A percentile compares a stretch with the other conserved stretches of the same genome.
Evolutionary conservation across 139 green algal genomes (phyloP).

Genomic region (Chlorella sp.): DNA sequence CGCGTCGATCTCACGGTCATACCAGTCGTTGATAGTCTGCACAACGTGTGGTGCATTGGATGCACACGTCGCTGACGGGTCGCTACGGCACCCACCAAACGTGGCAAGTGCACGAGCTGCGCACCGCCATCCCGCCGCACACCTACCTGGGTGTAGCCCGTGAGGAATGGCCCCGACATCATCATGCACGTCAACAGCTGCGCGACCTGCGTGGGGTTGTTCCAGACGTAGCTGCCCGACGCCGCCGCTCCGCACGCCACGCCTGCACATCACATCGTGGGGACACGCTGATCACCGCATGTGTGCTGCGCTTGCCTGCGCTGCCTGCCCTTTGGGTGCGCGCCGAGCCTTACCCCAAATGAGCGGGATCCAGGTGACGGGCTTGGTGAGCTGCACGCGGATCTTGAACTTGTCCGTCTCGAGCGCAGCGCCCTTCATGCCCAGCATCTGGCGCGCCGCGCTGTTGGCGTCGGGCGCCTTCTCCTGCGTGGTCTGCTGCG

Average conservation of each 20-base stretch:
- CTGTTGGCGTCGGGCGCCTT: constrained; percentile 35
- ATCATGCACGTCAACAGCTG: constrained; percentile 87
- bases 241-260: constrained; percentile 95
- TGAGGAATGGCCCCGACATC: constrained; percentile 92
- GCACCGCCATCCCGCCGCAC: no score
- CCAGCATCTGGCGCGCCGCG: constrained; percentile 70
- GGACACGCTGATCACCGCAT: neutral
- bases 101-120: no score
- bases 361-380: constrained; percentile 98
- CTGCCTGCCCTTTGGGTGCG: no score
- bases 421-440: constrained; percentile 75
- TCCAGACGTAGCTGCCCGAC: constrained; percentile 91
- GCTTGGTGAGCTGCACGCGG: constrained; percentile 96
- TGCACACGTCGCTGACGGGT: neutral
- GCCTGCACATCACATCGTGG: constrained; percentile 37
- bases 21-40: constrained; percentile 99
- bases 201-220: constrained; percentile 52
- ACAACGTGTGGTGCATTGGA: constrained; percentile 12
- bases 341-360: constrained; percentile 93
- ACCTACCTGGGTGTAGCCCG: constrained; percentile 89
- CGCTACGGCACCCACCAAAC: neutral
- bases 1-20: constrained; percentile 96
- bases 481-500: constrained; percentile 29
- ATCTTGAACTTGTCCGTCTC: constrained; percentile 95
- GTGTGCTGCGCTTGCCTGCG: no score